phyloP scores from a whole-genome alignment of 1,139 yeast genomes.

The Taiozyma sp. region DNA sequence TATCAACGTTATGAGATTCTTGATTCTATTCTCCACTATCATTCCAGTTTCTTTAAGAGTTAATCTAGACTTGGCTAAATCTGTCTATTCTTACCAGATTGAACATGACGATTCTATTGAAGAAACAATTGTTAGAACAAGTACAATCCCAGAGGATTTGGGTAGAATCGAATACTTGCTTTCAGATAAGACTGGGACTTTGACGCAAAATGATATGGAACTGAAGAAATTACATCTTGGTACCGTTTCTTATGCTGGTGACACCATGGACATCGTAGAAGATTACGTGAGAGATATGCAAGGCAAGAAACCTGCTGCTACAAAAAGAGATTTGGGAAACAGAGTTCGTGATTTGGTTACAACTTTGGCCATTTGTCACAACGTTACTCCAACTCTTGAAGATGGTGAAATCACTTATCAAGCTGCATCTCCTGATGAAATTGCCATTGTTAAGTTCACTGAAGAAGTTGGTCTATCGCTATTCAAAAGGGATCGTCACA shows the following conservation, averaged over 20 bases:
- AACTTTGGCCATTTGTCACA: slow-evolving; percentile 89
- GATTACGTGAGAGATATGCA: slow-evolving; percentile 44
- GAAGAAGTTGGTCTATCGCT: slow-evolving; percentile 80
- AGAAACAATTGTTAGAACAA: slow-evolving; percentile 89
- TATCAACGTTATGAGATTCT: slow-evolving; percentile 81
- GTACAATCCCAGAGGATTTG: slow-evolving; percentile 96
- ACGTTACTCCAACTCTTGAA: slow-evolving; percentile 86
- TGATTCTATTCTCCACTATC: slow-evolving; percentile 89
- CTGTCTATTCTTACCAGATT: slow-evolving; percentile 93
- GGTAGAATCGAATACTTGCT: slow-evolving; percentile 92
- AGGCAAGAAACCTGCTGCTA: slow-evolving; percentile 27
- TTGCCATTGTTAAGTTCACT: slow-evolving; percentile 93
- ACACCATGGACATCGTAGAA: slow-evolving; percentile 83
- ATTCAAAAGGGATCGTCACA: slow-evolving; percentile 74
- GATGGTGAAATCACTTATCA: slow-evolving; percentile 72
- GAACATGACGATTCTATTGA: slow-evolving; percentile 81
- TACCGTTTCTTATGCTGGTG: slow-evolving; percentile 86
- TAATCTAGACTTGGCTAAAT: slow-evolving; percentile 90
- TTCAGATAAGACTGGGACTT: slow-evolving; percentile 95
- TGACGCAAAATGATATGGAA: slow-evolving; percentile 98
- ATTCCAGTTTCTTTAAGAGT: slow-evolving; percentile 96
- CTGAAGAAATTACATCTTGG: slow-evolving; percentile 91
- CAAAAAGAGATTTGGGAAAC: slow-evolving; percentile 60
- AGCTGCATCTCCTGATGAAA: slow-evolving; percentile 98
- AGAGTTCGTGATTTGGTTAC: slow-evolving; percentile 76